phyloP scores from a whole-genome alignment of 176 grass and related monocot genomes.

The Urochloa ruziziensis region DNA sequence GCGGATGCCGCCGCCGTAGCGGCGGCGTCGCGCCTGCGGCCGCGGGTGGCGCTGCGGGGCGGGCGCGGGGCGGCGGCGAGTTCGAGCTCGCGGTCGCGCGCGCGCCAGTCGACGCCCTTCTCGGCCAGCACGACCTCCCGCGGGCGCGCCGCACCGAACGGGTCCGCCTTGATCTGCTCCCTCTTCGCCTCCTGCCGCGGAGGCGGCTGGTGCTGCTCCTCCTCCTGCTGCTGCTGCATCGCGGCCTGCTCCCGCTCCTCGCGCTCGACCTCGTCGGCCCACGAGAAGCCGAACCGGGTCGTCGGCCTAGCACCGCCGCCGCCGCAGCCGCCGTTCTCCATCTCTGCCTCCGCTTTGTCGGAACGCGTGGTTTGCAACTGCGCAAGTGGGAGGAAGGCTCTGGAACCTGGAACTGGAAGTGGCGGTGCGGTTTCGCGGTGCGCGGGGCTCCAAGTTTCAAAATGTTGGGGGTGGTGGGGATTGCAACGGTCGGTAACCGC shows the following conservation, averaged over 20 bases:
- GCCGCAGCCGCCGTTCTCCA: slow-evolving; percentile 23
- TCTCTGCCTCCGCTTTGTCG: background rate
- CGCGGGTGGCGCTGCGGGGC: background rate
- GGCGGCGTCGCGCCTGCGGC: background rate
- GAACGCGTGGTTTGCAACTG: background rate
- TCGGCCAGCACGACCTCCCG: slow-evolving; percentile 62
- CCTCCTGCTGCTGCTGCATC: background rate
- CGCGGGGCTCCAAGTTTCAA: background rate
- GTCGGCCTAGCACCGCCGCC: background rate
- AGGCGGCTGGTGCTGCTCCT: too few relatives aligned
- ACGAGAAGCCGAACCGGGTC: slow-evolving; percentile 58
- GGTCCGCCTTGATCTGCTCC: slow-evolving; percentile 17
- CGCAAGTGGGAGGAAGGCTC: too few relatives aligned
- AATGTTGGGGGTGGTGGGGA: background rate
- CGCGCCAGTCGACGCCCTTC: slow-evolving; percentile 67
- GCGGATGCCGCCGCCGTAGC: background rate
- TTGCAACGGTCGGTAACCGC: slow-evolving; percentile 30
- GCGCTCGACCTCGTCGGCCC: slow-evolving; percentile 77
- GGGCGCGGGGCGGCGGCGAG: background rate
- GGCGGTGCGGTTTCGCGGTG: background rate
- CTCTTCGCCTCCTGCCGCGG: background rate
- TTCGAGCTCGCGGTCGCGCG: slow-evolving; percentile 40
- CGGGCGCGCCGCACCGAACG: slow-evolving; percentile 52
- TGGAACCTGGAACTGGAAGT: too few relatives aligned
- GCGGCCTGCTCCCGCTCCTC: slow-evolving; percentile 36